Evolutionary conservation across 805 yeast species (phyloP).

Genomic region (Yarrowia porcina): DNA sequence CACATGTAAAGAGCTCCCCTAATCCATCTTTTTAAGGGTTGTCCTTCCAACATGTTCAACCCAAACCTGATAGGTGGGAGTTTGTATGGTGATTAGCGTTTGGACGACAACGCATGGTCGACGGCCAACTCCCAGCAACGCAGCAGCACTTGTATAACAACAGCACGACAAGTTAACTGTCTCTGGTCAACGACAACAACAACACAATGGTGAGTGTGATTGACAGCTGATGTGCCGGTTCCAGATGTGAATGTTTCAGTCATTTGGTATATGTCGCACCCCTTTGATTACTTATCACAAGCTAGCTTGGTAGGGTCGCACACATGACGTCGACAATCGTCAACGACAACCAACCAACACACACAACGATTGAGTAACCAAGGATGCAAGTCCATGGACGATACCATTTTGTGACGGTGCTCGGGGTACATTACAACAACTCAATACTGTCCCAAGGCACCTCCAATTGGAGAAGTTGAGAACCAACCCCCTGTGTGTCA

Average conservation of each 20-base stretch:
- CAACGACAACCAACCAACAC: background rate
- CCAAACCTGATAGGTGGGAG: slow-evolving; percentile 24
- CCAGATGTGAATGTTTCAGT: no score
- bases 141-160: background rate
- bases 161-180: background rate
- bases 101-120: slow-evolving; percentile 17
- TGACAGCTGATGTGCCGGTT: background rate
- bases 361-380: background rate
- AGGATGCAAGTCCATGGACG: background rate
- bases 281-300: background rate
- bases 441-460: no score
- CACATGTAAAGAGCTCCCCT: no score
- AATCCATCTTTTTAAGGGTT: no score
- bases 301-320: background rate
- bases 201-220: slow-evolving; percentile 13
- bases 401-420: background rate
- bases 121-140: slow-evolving; percentile 19
- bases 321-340: background rate
- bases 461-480: no score
- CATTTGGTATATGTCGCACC: no score
- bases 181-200: slow-evolving; percentile 12
- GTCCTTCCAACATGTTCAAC: background rate
- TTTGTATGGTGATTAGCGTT: slow-evolving; percentile 12
- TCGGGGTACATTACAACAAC: background rate
- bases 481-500: no score